Percentiles rank a stretch among this genome's conserved stretches.
phyloP scores from a whole-genome alignment of 805 yeast genomes.

The Cyberlindnera xylosilytica region DNA sequence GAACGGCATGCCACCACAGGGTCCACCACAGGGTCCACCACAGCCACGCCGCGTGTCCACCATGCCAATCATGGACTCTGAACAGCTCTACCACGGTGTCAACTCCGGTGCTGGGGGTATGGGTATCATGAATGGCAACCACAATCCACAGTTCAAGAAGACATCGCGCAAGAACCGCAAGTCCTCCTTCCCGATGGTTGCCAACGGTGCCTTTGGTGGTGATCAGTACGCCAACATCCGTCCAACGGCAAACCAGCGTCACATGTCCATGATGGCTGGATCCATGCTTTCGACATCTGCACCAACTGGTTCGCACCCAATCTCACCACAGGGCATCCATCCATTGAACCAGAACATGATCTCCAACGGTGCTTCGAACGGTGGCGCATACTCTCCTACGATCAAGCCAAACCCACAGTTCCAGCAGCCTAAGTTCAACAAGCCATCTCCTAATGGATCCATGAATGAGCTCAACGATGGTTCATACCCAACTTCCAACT shows the following conservation, averaged over 20 bases:
- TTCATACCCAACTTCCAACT: slow-evolving; percentile 9
- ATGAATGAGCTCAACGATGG: slow-evolving; percentile 4
- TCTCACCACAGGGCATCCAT: slow-evolving; percentile 1
- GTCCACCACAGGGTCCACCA: slow-evolving; percentile 9
- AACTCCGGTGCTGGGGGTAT: slow-evolving; percentile 9
- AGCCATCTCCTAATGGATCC: slow-evolving; percentile 8
- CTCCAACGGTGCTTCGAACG: slow-evolving; percentile 1
- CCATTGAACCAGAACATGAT: not conserved
- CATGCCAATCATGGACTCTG: slow-evolving; percentile 19
- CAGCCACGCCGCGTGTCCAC: slow-evolving; percentile 28
- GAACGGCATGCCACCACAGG: slow-evolving; percentile 1
- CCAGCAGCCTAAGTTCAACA: slow-evolving; percentile 4
- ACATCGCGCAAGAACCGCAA: slow-evolving; percentile 46
- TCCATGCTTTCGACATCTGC: slow-evolving; percentile 7
- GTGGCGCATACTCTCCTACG: slow-evolving; percentile 12
- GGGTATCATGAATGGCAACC: slow-evolving; percentile 10
- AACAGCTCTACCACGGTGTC: slow-evolving; percentile 14
- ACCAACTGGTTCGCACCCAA: not conserved
- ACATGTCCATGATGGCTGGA: slow-evolving; percentile 8
- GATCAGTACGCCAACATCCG: slow-evolving; percentile 4
- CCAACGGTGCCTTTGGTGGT: slow-evolving; percentile 5
- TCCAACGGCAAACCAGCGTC: slow-evolving; percentile 5
- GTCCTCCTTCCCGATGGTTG: slow-evolving; percentile 32
- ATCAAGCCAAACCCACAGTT: slow-evolving; percentile 14
- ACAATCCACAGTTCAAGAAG: slow-evolving; percentile 28